Percentiles rank a stretch among this genome's conserved stretches.
Conservation (phyloP, 176 grass and related monocot species). For the Hordeum vulgare region DNA sequence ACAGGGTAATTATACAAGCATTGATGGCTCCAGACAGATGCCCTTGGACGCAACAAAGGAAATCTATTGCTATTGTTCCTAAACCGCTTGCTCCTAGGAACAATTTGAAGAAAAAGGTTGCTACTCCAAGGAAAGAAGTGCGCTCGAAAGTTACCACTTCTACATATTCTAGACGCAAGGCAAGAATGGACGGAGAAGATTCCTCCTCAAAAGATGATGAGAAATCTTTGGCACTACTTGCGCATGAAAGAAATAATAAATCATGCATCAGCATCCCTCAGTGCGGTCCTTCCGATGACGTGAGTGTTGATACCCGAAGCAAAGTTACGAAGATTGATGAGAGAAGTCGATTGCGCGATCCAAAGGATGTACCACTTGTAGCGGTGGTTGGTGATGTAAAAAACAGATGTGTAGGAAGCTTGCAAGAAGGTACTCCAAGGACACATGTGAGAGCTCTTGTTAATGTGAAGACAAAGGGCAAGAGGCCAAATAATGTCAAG, state of each 20-base stretch:
- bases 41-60: conserved; percentile 36
- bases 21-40: conserved; percentile 41
- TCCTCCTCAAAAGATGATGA: neutral
- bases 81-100: neutral
- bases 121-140: neutral
- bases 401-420: neutral
- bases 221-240: conserved; percentile 22
- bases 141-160: neutral
- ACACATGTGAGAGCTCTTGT: neutral
- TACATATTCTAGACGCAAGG: neutral
- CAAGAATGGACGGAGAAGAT: conserved; percentile 12
- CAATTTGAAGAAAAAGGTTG: conserved; percentile 13
- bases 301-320: conserved; percentile 17
- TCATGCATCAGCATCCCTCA: conserved; percentile 29
- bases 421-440: neutral
- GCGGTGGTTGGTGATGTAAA: neutral
- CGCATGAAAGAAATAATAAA: conserved; percentile 16
- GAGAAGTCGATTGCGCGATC: neutral
- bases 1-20: conserved; percentile 33
- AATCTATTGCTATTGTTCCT: conserved; percentile 15
- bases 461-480: neutral
- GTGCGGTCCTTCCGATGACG: conserved; percentile 14
- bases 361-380: neutral
- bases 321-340: conserved; percentile 29
- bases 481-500: neutral